phyloP scores from a whole-genome alignment of 257 asterid genomes.

The Nemophila menziesii region DNA sequence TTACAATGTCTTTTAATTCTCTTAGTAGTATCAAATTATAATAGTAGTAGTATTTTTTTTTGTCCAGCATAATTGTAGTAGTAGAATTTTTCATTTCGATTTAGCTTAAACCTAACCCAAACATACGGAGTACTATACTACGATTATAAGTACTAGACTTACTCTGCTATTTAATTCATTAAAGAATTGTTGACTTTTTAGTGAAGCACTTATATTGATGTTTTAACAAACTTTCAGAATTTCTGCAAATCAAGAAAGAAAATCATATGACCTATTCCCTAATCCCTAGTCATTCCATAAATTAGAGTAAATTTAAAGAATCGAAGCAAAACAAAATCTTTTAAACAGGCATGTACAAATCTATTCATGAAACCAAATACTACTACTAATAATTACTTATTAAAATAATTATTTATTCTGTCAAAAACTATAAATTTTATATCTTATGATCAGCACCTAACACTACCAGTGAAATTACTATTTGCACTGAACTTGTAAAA shows the following conservation, averaged over 20 bases:
- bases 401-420: background rate
- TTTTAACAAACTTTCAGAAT: background rate
- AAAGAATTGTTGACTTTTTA: background rate
- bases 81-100: too few relatives aligned
- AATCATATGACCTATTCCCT: background rate
- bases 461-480: conserved; percentile 21
- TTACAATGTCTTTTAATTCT: too few relatives aligned
- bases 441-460: conserved; percentile 6
- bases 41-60: too few relatives aligned
- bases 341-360: background rate
- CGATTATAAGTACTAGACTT: too few relatives aligned
- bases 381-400: background rate
- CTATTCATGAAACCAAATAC: background rate
- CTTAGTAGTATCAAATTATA: too few relatives aligned
- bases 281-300: background rate
- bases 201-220: background rate
- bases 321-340: background rate
- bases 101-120: too few relatives aligned
- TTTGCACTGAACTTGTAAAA: conserved; percentile 13
- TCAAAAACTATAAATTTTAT: conserved; percentile 9
- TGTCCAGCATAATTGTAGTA: too few relatives aligned
- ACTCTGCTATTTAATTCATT: too few relatives aligned
- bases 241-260: background rate
- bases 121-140: too few relatives aligned
- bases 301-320: background rate